phyloP scores from a whole-genome alignment of 2,329 filamentous ascomycete genomes.

The Aspergillus vadensis region DNA sequence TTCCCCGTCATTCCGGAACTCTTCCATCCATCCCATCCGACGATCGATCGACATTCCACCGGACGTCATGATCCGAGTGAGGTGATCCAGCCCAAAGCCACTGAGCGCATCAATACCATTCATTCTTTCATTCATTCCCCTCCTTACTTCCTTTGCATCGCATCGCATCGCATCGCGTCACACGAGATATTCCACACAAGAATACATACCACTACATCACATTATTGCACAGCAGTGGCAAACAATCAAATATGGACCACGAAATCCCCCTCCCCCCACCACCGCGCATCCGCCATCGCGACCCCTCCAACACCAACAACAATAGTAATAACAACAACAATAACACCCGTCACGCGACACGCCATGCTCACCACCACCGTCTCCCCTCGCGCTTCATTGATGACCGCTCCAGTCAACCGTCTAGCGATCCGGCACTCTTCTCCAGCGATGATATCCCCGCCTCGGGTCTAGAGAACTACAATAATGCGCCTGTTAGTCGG shows the following conservation, averaged over 20 bases:
- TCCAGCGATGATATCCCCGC: slow-evolving; percentile 51
- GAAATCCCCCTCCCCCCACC: slow-evolving; percentile 44
- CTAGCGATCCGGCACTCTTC: slow-evolving; percentile 50
- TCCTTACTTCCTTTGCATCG: not conserved
- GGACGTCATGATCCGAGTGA: slow-evolving; percentile 21
- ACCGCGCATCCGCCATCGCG: slow-evolving; percentile 38
- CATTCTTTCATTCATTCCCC: not conserved
- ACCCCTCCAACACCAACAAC: slow-evolving; percentile 18
- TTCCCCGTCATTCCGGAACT: not conserved
- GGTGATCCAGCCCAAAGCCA: slow-evolving; percentile 10
- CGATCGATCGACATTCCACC: slow-evolving; percentile 18
- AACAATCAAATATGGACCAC: slow-evolving; percentile 35
- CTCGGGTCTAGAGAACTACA: slow-evolving; percentile 49
- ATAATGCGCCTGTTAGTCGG: slow-evolving; percentile 31
- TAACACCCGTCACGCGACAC: slow-evolving; percentile 5
- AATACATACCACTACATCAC: not conserved
- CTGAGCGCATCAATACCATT: not conserved
- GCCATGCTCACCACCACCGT: slow-evolving; percentile 25
- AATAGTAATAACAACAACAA: not conserved
- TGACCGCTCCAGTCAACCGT: slow-evolving; percentile 42
- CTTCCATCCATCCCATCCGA: not conserved
- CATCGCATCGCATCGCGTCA: not conserved
- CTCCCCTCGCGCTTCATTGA: slow-evolving; percentile 35
- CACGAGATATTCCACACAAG: not conserved
- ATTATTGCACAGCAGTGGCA: not conserved